Evolutionary conservation across 73 alveolate genomes (phyloP), one percentile per base, ranked within the genome.

Genomic region (Uronychia binucleata): DNA sequence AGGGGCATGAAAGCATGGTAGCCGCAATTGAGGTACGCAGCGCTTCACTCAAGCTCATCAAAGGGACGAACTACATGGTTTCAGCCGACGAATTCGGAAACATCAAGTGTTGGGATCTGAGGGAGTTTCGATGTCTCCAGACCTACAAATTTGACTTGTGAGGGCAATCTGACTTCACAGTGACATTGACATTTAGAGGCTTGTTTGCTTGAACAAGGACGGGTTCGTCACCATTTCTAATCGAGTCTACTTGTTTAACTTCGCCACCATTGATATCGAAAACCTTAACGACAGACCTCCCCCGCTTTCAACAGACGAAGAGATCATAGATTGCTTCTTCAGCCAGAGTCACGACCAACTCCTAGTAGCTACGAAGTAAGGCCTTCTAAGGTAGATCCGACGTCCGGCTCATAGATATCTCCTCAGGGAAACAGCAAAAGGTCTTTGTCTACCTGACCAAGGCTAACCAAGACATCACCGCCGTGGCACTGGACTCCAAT

Each of bases 1-100:
- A 77, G 26, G 91, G 91, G 29, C 91, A 85, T 78, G 91, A 85
- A 30, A 35, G 82, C 30, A 85, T 85, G 91, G 91, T 85, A 29
- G 77, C 86, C 28, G 84, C 86, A 34, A 58, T 85, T 14, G 91
- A 85, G 30, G n/a, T n/a, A n/a, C n/a, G n/a, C n/a, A n/a, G n/a
- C n/a, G n/a, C n/a, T n/a, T n/a, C n/a, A n/a, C n/a, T n/a, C n/a
- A n/a, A n/a, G n/a, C 78, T 85, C 5, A 77, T 85, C 28, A 28
- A 85, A 57, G 91, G 59, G 76, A 74, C 86, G 1, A 77, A 77
- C 57, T 85, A 77, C 59, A 33, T 85, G 25, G 86, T 85, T 1
- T 74, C 86, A 26, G 67, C 91, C n/a, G 91, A 85, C 77, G 91
- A 85, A 26, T 85, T 77, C 77, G 91, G 91, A 1, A 77, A 86